Evolutionary conservation across 1,139 yeast genomes (phyloP), one percentile per base, ranked within the genome.

Genomic region (Suhomyces bokatorum): DNA sequence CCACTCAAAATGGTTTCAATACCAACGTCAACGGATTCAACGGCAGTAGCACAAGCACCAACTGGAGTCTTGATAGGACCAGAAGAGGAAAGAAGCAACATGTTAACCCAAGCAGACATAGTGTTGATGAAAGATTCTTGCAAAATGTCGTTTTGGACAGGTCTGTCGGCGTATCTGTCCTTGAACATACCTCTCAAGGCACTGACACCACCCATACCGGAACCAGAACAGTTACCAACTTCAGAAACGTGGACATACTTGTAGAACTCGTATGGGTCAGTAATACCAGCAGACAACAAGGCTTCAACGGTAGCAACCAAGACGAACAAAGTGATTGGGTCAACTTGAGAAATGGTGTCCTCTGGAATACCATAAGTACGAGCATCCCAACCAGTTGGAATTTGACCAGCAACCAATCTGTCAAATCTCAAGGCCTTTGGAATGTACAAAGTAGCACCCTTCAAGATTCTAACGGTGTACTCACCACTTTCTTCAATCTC

Each of bases 61-160:
- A 93, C 99, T 45, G 99, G 98, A 27, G 99, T 93, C 80, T 91
- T 91, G 68, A 91, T 90, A 51, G 99, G 99, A 73, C 99, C 99
- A 49, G 97, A 88, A n/a, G 98, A 86, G 20, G 98, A 91, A 54
- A 93, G 77, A 67, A 93, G 78, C 77, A 93, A 80, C 99, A 93
- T 93, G 65, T 93, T 93, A 56, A 93, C 97, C 99, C 99, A 93
- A 52, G 99, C 99, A 56, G 97, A 81, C 98, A 93, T 93, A 48
- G 99, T 93, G 78, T 93, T 93, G 74, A 95, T 90, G 73, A 93
- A 93, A 47, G 99, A 91, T 72, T 93, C 99, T 74, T 91, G 99
- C 60, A 93, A 78, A 58, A 93, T 86, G 71, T 93, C 99, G 65
- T 88, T 93, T 76, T 93, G 99, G 47, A 91, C 97, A 47, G 96